Base-by-base conservation (phyloP, 164 flowering plant genomes). In the Aristolochia fimbriata region DNA sequence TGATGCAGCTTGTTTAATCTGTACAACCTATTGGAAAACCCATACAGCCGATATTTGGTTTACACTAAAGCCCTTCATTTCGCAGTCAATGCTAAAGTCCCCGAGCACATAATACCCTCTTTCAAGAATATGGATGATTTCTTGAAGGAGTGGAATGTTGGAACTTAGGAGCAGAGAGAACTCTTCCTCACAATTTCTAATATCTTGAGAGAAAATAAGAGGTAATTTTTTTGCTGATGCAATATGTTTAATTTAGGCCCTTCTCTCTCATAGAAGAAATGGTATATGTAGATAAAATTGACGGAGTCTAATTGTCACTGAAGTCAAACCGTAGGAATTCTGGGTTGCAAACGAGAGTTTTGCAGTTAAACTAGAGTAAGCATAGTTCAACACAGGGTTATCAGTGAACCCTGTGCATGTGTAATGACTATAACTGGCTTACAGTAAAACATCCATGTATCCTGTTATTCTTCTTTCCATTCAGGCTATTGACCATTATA, bases 61-160 rank as follows among this genome's bases (percentile, higher is more conserved):
- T 93, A 88, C 75, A 77, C 81, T 86, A 83, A 80, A 64, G 86
- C 91, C 60, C 85, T 93, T 48, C 63, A 78, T 68, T 71, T 93
- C 81, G 95, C 96, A 6, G 57, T 74, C 19, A 73, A 65, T 65
- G 99, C 91, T 43, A 88, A 86, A 72, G 91, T 86, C 48, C 78
- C 81, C 4, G 99, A 93, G 41, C 77, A 79, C 59, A 71, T 93
- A 14, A 33, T 80, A 14, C 95, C 95, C 61, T 87, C 99, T 51
- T 83, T 88, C 65, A 91, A 80, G 61, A 88, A 75, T 70, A 80
- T 93, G 7, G 99, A 93, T 64, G 81, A 69, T 66, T 88, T 90
- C 68, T 65, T 93, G 68, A 88, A 78, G 70, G 97, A 93, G 71
- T 93, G 99, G 99, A 85, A 83, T 67, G 65, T 93, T 65, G 88